phyloP scores from a whole-genome alignment of 2,329 filamentous ascomycete species.

The Bipolaris victoriae region DNA sequence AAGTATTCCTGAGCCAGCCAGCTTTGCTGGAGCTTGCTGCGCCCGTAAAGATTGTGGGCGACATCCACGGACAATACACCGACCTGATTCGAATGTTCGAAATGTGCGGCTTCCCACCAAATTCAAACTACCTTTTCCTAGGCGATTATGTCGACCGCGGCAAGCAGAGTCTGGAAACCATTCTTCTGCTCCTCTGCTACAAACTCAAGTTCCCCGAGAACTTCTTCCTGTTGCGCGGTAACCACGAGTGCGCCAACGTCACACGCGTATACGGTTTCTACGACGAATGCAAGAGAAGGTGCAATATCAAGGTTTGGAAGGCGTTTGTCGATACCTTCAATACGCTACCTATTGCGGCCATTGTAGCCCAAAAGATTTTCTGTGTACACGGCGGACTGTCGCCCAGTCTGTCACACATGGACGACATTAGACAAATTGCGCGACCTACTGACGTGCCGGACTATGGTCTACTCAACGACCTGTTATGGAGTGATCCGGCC shows the following conservation, averaged over 20 bases:
- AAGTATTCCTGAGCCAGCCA: constrained; percentile 89
- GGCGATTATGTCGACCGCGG: constrained; percentile 98
- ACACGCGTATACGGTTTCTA: constrained; percentile 99
- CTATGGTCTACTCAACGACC: constrained; percentile 91
- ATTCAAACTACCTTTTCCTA: constrained; percentile 91
- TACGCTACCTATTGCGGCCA: constrained; percentile 91
- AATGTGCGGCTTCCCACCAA: constrained; percentile 88
- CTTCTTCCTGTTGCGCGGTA: constrained; percentile 97
- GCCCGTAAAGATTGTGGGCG: constrained; percentile 96
- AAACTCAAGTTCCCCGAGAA: constrained; percentile 99
- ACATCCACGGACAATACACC: constrained; percentile 96
- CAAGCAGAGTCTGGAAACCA: constrained; percentile 98
- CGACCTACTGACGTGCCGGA: constrained; percentile 96
- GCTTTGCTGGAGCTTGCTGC: constrained; percentile 90
- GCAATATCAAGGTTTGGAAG: constrained; percentile 99
- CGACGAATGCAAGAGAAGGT: constrained; percentile 98
- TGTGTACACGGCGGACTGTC: constrained; percentile 95
- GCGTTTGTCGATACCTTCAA: constrained; percentile 98
- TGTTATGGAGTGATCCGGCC: constrained; percentile 96
- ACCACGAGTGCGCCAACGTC: constrained; percentile 98
- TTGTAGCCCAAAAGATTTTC: constrained; percentile 96
- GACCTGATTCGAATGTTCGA: constrained; percentile 97
- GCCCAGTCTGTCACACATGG: constrained; percentile 93
- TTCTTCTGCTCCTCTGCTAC: constrained; percentile 94
- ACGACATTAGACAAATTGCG: constrained; percentile 95